Percentiles rank a stretch among this genome's conserved stretches.
Conservation (phyloP, 768 basidiomycete genomes). For the Trametes maxima region DNA sequence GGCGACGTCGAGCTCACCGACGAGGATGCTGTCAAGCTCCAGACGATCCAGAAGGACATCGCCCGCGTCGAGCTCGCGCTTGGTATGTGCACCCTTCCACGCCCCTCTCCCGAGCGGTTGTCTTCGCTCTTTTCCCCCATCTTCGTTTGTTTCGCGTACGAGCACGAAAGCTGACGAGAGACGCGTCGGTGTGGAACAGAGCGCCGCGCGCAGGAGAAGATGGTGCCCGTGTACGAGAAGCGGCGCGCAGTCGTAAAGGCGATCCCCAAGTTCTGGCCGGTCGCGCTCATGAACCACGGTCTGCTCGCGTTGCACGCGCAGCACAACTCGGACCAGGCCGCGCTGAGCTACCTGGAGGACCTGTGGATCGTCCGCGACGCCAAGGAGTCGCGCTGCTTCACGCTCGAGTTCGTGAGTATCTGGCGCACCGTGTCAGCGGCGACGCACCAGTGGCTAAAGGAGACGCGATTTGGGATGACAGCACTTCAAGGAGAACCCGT, state of each 20-base stretch:
- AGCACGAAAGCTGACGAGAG: not conserved
- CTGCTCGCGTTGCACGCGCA: constrained; percentile 66
- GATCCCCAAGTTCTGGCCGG: constrained; percentile 85
- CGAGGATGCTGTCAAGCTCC: constrained; percentile 71
- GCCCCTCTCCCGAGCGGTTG: not conserved
- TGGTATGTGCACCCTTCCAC: constrained; percentile 48
- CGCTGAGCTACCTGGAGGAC: constrained; percentile 83
- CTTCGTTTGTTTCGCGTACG: not conserved
- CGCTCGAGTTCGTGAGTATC: constrained; percentile 82
- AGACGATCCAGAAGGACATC: constrained; percentile 65
- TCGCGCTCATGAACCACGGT: constrained; percentile 75
- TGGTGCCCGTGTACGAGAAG: constrained; percentile 67
- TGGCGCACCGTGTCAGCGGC: constrained; percentile 2
- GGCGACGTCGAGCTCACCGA: constrained; percentile 68
- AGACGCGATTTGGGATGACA: constrained; percentile 32
- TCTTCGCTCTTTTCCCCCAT: not conserved
- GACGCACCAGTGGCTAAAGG: not conserved
- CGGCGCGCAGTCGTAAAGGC: constrained; percentile 65
- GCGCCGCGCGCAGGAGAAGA: constrained; percentile 57
- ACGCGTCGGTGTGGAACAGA: constrained; percentile 44
- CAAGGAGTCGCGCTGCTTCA: constrained; percentile 78
- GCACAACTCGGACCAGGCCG: constrained; percentile 77
- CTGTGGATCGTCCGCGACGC: constrained; percentile 79
- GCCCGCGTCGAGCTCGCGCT: constrained; percentile 71
- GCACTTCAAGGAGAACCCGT: constrained; percentile 88